Base-by-base conservation (phyloP, 257 asterid species). In the Fraxinus anomala region DNA sequence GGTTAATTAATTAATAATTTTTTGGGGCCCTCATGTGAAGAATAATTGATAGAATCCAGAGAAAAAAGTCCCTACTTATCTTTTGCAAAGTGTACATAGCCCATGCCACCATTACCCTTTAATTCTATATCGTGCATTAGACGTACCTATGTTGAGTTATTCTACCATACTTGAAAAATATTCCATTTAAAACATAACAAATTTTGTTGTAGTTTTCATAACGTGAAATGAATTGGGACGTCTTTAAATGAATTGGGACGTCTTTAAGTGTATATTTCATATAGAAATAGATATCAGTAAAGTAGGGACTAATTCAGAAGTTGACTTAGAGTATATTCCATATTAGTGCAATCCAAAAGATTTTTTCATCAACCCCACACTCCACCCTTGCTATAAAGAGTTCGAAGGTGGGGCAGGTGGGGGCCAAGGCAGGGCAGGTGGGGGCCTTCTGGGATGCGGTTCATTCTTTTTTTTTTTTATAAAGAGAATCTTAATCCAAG, bases 171-270 rank as follows among this genome's bases (percentile, higher is more conserved):
- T 47, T 47, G 56, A 47, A 47, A 47, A 13, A 47, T 47, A 47
- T 14, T 47, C n/a, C 16, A 14, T n/a, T n/a, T 14, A 14, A 14
- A 16, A 47, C 16, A 14, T 4, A 14, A 47, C 16, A 42, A 42
- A 42, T 54, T 54, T 49, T 54, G 1, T 19, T 0, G 3, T n/a
- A 54, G 6, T 54, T n/a, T 19, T 54, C 24, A 54, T 54, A 70
- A 77, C 2, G 33, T 49, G 59, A 71, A 56, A 78, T 78, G 76
- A 71, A 78, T 39, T 70, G n/a, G n/a, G n/a, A n/a, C n/a, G n/a
- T n/a, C n/a, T n/a, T n/a, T n/a, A 71, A 56, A 78, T 78, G 77
- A 71, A 78, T 39, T 59, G 66, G 73, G 76, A 56, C 73, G 66
- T 28, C n/a, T 77, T 54, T 24, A 0, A 6, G 26, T 3, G 24